Conservation (phyloP, 805 yeast genomes). For the baker's yeast (Saccharomyces cerevisiae) region DNA sequence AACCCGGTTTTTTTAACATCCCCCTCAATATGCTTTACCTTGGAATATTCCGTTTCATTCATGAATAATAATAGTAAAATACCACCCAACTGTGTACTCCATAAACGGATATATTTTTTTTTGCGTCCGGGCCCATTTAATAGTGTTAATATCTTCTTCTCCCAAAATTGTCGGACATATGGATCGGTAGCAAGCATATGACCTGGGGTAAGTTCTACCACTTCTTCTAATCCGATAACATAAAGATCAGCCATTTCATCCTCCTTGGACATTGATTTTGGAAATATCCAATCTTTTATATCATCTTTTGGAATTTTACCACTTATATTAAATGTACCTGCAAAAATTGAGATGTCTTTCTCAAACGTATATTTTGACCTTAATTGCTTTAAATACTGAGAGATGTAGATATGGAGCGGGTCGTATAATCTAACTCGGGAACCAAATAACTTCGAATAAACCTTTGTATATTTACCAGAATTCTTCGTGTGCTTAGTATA, state of each 20-base stretch:
- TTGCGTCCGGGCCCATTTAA: slow-evolving; percentile 34
- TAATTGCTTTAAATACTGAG: slow-evolving; percentile 49
- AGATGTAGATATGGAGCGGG: slow-evolving; percentile 78
- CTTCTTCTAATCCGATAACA: slow-evolving; percentile 82
- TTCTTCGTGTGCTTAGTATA: slow-evolving; percentile 41
- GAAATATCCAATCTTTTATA: slow-evolving; percentile 72
- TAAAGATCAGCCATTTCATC: slow-evolving; percentile 51
- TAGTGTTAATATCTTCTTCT: slow-evolving; percentile 44
- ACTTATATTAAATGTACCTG: slow-evolving; percentile 83
- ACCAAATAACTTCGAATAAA: slow-evolving; percentile 22
- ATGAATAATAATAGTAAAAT: slow-evolving; percentile 63
- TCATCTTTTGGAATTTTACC: slow-evolving; percentile 57
- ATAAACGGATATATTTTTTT: slow-evolving; percentile 45
- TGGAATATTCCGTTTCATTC: slow-evolving; percentile 41
- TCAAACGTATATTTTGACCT: slow-evolving; percentile 49
- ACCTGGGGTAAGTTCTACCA: slow-evolving; percentile 75
- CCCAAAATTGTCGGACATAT: slow-evolving; percentile 55
- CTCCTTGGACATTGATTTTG: slow-evolving; percentile 27
- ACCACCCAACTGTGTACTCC: slow-evolving; percentile 84
- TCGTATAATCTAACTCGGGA: slow-evolving; percentile 65
- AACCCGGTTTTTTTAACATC: slow-evolving; percentile 83
- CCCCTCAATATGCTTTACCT: slow-evolving; percentile 57
- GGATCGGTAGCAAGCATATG: slow-evolving; percentile 76
- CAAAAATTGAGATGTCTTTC: slow-evolving; percentile 54
- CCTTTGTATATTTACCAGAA: slow-evolving; percentile 23